Conservation (phyloP, 805 yeast genomes). For the Wickerhamomyces subpelliculosus region DNA sequence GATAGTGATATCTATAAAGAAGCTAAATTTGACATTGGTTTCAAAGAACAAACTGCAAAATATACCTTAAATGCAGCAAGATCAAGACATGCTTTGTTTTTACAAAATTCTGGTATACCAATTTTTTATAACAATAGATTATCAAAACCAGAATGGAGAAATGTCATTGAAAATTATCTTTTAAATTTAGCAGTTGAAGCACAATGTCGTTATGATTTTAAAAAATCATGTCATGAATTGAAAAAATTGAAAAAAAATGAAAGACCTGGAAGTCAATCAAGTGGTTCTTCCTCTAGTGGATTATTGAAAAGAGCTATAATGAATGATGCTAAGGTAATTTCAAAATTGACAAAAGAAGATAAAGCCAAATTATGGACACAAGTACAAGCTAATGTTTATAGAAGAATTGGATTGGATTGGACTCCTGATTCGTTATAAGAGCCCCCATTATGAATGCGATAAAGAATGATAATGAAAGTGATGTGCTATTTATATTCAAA, state of each 20-base stretch:
- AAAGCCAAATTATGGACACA: conserved; percentile 56
- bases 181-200: conserved; percentile 62
- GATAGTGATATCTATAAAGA: conserved; percentile 61
- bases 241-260: conserved; percentile 34
- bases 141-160: conserved; percentile 63
- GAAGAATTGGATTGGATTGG: conserved; percentile 56
- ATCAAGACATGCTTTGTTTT: conserved; percentile 34
- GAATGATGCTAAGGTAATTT: conserved; percentile 15
- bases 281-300: neutral
- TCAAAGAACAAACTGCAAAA: conserved; percentile 52
- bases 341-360: conserved; percentile 42
- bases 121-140: conserved; percentile 18
- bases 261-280: too few relatives aligned
- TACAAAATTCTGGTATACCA: conserved; percentile 20
- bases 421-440: conserved; percentile 32
- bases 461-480: too few relatives aligned
- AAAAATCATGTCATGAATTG: conserved; percentile 39
- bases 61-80: conserved; percentile 56
- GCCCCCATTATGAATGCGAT: too few relatives aligned
- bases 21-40: conserved; percentile 46
- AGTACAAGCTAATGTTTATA: conserved; percentile 54
- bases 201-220: conserved; percentile 63
- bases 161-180: conserved; percentile 63
- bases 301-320: conserved; percentile 28
- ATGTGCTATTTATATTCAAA: too few relatives aligned